Conservation (phyloP, 306 rosid genomes). For the Benincasa hispida region DNA sequence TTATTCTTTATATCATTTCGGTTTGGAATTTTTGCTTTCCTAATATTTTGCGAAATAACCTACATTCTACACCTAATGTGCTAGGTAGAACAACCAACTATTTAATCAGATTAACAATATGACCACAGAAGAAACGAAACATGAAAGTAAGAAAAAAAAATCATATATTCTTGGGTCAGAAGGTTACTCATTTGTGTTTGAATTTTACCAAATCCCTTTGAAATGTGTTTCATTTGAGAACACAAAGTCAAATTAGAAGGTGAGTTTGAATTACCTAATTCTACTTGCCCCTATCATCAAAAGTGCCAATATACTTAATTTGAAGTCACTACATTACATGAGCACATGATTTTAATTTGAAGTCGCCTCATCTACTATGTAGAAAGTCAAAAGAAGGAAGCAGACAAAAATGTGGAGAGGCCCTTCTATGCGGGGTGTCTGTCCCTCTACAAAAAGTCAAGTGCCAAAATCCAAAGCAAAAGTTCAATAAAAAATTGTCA, state of each 20-base stretch:
- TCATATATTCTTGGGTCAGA: neutral
- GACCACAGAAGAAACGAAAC: no score
- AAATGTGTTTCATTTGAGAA: neutral
- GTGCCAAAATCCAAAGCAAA: conserved; percentile 16
- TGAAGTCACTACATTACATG: neutral
- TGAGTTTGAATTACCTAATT: neutral
- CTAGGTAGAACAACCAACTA: neutral
- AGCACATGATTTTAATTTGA: neutral
- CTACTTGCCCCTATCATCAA: neutral
- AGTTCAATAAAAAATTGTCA: neutral
- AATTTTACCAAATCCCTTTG: neutral
- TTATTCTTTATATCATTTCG: no score
- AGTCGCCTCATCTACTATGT: neutral
- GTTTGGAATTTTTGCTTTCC: no score
- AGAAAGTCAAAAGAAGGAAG: neutral
- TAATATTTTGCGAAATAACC: no score
- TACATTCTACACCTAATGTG: neutral
- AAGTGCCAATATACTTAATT: neutral
- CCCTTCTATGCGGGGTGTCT: conserved; percentile 16
- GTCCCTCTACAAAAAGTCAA: conserved; percentile 21
- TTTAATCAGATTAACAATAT: no score
- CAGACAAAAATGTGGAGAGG: conserved; percentile 11
- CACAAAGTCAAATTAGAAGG: neutral
- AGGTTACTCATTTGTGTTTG: neutral
- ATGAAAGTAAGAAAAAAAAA: neutral